Evolutionary conservation across 2,329 filamentous ascomycete genomes (phyloP), one percentile per base, ranked within the genome.

Genomic region (Huntiella omanensis): DNA sequence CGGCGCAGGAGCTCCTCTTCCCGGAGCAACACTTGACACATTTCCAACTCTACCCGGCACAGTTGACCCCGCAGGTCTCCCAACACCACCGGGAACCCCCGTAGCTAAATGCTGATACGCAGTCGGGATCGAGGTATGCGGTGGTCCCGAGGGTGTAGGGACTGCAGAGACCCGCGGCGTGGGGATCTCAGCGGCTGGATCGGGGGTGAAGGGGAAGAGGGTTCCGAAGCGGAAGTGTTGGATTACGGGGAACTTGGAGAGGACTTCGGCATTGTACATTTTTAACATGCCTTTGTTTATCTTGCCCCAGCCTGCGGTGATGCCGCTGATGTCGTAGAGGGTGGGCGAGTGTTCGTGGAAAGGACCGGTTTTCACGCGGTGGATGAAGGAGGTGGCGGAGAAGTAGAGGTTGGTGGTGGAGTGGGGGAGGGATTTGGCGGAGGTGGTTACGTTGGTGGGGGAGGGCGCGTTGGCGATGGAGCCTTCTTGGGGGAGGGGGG

Each of bases 271-370:
- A 54, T 92, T 86, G 65, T 88, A 98, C 91, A 98, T 98, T 63
- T 96, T 98, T 56, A 98, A 76, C 91, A 98, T 96, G 44, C 91
- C 91, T 67, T 87, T 87, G 63, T 98, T 51, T 57, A 98, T 94
- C 67, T 98, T 98, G 33, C 83, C 91, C 91, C 91, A 98, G n/a
- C 91, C 83, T 48, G 80, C 79, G 53, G 75, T 77, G 52, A 98
- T 82, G 8, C 91, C 91, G 0, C 85, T 93, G 37, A 98, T 85
- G 60, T 98, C 87, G 59, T 81, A 98, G 10, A 98, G 65, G 53
- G 94, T 88, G 0, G 88, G 88, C 53, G 85, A 94, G 59, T 98
- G 88, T 55, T 88, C 83, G 87, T 91, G 96, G 58, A 98, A 98
- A 0, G 91, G 88, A 0, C 91, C 91, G 52, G 71, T 87, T 59